A percentile compares a stretch with the other conserved stretches of the same genome.
Evolutionary conservation across 805 yeast genomes (phyloP).

Genomic region (Candida multigemmis): DNA sequence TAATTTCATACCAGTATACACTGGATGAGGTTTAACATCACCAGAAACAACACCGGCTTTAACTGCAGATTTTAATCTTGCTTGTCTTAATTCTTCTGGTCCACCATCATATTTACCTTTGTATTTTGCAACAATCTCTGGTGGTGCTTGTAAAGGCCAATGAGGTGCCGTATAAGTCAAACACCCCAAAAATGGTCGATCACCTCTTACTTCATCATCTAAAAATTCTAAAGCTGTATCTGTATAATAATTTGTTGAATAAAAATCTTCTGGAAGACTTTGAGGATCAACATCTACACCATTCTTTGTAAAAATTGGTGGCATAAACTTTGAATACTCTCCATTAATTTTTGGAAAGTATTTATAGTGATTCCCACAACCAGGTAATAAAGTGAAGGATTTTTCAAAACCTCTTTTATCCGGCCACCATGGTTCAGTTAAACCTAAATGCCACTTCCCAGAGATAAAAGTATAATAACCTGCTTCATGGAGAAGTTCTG

Average conservation of each 20-base stretch:
- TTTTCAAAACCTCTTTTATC: slow-evolving; percentile 40
- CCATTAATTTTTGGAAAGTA: slow-evolving; percentile 27
- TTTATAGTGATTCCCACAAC: slow-evolving; percentile 50
- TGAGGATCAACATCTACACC: slow-evolving; percentile 26
- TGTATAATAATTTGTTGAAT: slow-evolving; percentile 37
- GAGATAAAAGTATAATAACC: slow-evolving; percentile 44
- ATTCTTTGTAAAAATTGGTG: slow-evolving; percentile 31
- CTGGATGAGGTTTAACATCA: slow-evolving; percentile 34
- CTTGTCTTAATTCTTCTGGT: slow-evolving; percentile 32
- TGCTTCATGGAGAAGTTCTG: slow-evolving; percentile 39
- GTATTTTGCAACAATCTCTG: slow-evolving; percentile 36
- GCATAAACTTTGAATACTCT: slow-evolving; percentile 24
- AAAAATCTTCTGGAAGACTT: slow-evolving; percentile 37
- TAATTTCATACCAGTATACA: slow-evolving; percentile 30
- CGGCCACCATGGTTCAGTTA: slow-evolving; percentile 40
- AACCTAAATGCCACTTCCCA: slow-evolving; percentile 58
- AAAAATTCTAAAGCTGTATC: slow-evolving; percentile 30
- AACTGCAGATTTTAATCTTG: slow-evolving; percentile 29
- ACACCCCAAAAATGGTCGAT: slow-evolving; percentile 45
- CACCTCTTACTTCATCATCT: slow-evolving; percentile 18
- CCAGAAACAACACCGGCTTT: slow-evolving; percentile 38
- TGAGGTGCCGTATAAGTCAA: slow-evolving; percentile 59
- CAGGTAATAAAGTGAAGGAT: slow-evolving; percentile 42
- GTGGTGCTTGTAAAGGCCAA: slow-evolving; percentile 60
- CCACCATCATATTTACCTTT: slow-evolving; percentile 40